phyloP scores from a whole-genome alignment of 306 rosid genomes.

The Pyrus bretschneideri region DNA sequence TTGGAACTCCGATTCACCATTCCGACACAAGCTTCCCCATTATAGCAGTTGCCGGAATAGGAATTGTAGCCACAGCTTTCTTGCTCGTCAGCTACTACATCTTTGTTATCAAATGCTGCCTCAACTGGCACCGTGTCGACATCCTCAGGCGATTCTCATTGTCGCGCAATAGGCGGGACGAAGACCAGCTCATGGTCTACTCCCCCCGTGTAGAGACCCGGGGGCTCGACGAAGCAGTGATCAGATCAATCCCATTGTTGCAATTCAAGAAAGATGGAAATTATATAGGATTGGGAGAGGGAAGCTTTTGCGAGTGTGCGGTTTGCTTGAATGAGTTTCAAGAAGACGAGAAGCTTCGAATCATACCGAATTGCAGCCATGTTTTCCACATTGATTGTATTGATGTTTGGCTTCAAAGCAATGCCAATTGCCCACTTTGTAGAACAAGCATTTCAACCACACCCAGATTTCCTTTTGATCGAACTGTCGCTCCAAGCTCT shows the following conservation, averaged over 20 bases:
- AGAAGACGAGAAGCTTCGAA: constrained; percentile 67
- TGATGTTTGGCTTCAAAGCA: constrained; percentile 86
- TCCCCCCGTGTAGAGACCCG: constrained; percentile 35
- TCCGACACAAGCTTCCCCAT: constrained; percentile 71
- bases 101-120: constrained; percentile 96
- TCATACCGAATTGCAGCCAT: constrained; percentile 79
- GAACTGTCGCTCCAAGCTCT: constrained; percentile 32
- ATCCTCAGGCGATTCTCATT: constrained; percentile 64
- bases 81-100: constrained; percentile 82
- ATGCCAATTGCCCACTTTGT: constrained; percentile 96
- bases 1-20: constrained; percentile 34
- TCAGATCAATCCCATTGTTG: constrained; percentile 70
- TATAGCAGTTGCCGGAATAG: constrained; percentile 81
- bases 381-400: constrained; percentile 89
- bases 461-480: constrained; percentile 34
- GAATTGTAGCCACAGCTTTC: constrained; percentile 83
- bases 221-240: constrained; percentile 74
- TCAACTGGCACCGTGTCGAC: constrained; percentile 91
- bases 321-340: constrained; percentile 83
- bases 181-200: constrained; percentile 24
- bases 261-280: constrained; percentile 43
- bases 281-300: constrained; percentile 7
- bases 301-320: constrained; percentile 58
- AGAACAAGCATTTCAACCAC: constrained; percentile 62
- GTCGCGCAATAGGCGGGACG: constrained; percentile 33